Evolutionary conservation across 306 rosid species (phyloP).

Genomic region (Acmispon strigosus): DNA sequence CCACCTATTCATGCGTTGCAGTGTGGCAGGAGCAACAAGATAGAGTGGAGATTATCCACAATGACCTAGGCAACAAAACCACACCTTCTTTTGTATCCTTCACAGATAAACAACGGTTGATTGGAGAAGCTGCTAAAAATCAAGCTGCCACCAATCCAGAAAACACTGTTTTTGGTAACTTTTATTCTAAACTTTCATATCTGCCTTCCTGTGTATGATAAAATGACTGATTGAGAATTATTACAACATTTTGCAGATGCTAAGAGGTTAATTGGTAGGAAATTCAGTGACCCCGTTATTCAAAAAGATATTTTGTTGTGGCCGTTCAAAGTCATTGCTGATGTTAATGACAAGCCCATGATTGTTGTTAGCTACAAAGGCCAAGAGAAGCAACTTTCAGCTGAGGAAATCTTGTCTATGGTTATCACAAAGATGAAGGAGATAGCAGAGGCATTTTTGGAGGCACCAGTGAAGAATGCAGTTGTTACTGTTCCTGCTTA

Average conservation of each 20-base stretch:
- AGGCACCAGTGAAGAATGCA: not conserved
- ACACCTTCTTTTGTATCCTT: conserved; percentile 13
- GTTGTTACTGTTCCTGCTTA: conserved; percentile 22
- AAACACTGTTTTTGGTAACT: conserved; percentile 6
- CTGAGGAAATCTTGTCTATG: conserved; percentile 48
- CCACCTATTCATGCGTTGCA: not conserved
- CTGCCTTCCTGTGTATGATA: not conserved
- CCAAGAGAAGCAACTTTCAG: conserved; percentile 21
- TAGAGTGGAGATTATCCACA: conserved; percentile 6
- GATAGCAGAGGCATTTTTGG: conserved; percentile 44
- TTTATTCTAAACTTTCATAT: no score
- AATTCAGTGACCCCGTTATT: not conserved
- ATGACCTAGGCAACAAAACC: conserved; percentile 10
- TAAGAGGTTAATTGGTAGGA: not conserved
- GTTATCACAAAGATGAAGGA: conserved; percentile 48
- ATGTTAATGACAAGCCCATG: not conserved
- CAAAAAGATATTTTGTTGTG: not conserved
- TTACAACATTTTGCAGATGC: not conserved
- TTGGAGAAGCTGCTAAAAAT: not conserved
- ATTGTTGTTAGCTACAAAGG: not conserved
- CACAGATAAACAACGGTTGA: not conserved
- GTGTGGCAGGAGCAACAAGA: not conserved
- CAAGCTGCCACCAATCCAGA: not conserved
- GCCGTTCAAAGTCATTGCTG: not conserved
- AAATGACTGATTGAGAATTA: not conserved